A percentile compares a stretch with the other conserved stretches of the same genome.
phyloP scores from a whole-genome alignment of 441 rosid species.

The Gossypium lobatum region DNA sequence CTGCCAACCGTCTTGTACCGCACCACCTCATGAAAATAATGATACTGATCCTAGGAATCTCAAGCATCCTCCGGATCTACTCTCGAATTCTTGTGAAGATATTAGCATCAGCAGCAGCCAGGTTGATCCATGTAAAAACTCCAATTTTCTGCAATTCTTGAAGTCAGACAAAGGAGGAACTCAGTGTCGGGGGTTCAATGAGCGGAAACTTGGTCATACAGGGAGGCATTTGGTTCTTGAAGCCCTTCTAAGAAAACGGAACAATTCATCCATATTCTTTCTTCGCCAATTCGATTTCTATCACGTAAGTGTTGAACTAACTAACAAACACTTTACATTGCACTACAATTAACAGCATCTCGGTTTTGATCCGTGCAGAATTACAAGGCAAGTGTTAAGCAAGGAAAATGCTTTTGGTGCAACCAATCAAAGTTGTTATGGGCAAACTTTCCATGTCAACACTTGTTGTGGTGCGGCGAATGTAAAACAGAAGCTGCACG shows the following conservation, averaged over 20 bases:
- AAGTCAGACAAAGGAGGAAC: conserved; percentile 23
- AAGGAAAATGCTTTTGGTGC: conserved; percentile 66
- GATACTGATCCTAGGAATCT: conserved; percentile 18
- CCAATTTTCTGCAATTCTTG: conserved; percentile 23
- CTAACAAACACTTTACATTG: background rate
- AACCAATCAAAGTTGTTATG: conserved; percentile 37
- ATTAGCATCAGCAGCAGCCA: conserved; percentile 18
- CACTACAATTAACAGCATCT: background rate
- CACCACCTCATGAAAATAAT: conserved; percentile 5
- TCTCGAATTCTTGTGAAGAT: conserved; percentile 18
- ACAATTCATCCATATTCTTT: conserved; percentile 45
- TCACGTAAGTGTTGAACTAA: conserved; percentile 37
- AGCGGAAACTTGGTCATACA: conserved; percentile 10
- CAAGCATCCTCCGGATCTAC: conserved; percentile 22
- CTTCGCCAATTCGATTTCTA: conserved; percentile 76
- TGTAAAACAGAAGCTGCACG: conserved; percentile 38
- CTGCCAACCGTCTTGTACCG: conserved; percentile 11
- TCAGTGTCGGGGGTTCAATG: conserved; percentile 17
- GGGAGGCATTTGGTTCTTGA: conserved; percentile 53
- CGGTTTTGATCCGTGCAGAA: conserved; percentile 34
- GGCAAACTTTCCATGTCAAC: conserved; percentile 72
- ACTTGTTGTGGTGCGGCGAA: conserved; percentile 63
- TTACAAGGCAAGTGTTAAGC: conserved; percentile 37
- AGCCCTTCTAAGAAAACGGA: conserved; percentile 40
- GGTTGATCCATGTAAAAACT: conserved; percentile 12